A percentile compares a stretch with the other conserved stretches of the same genome.
Evolutionary conservation across 2,329 filamentous ascomycete species (phyloP).

Genomic region (Teratosphaeria viscida): DNA sequence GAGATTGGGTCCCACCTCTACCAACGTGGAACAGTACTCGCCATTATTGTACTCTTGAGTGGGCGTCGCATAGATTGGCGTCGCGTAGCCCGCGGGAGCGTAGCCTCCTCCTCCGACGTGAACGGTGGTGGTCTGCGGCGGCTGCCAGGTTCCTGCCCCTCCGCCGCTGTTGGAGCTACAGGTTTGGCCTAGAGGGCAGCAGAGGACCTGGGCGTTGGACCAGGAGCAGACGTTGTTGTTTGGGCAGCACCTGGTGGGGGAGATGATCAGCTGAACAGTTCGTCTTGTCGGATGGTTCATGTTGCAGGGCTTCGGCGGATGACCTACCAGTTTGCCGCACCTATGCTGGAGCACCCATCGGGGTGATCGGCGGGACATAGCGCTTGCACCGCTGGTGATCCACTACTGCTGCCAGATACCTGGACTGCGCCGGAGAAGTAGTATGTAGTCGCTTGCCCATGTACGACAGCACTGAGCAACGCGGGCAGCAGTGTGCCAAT

Average conservation of each 20-base stretch:
- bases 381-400: constrained; percentile 25
- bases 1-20: constrained; percentile 22
- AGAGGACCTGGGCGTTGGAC: constrained; percentile 22
- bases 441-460: constrained; percentile 13
- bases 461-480: neutral
- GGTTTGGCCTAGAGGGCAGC: constrained; percentile 23
- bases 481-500: neutral
- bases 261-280: neutral
- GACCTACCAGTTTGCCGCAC: constrained; percentile 33
- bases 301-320: neutral
- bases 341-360: constrained; percentile 32
- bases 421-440: constrained; percentile 24
- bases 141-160: constrained; percentile 8
- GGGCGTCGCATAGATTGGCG: constrained; percentile 7
- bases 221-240: constrained; percentile 22
- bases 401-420: constrained; percentile 10
- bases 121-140: constrained; percentile 13
- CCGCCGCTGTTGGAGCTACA: constrained; percentile 15
- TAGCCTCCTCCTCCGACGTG: constrained; percentile 12
- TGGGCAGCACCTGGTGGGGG: constrained; percentile 23
- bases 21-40: constrained; percentile 25
- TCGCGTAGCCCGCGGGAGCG: constrained; percentile 6
- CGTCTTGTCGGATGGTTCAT: neutral
- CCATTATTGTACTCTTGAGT: constrained; percentile 11
- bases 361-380: constrained; percentile 27